Conservation (phyloP, 2,329 filamentous ascomycete species). For the Colletotrichum cuscutae region DNA sequence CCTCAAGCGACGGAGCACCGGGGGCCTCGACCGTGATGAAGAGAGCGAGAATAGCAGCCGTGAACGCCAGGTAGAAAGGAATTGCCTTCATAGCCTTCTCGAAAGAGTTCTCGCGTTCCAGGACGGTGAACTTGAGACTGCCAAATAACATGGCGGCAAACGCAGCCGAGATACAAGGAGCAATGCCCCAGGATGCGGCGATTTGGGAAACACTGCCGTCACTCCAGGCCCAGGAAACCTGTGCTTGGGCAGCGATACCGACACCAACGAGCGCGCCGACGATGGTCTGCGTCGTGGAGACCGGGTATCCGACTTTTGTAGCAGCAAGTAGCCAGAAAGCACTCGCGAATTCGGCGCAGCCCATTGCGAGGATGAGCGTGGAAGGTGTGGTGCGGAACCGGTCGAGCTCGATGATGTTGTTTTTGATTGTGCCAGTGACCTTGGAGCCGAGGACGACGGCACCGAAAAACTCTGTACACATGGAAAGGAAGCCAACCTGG, state of each 20-base stretch:
- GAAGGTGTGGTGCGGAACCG: slow-evolving; percentile 43
- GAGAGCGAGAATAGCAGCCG: slow-evolving; percentile 37
- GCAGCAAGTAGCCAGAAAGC: slow-evolving; percentile 32
- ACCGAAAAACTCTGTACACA: slow-evolving; percentile 61
- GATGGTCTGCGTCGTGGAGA: slow-evolving; percentile 33
- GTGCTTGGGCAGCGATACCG: slow-evolving; percentile 43
- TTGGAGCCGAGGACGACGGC: slow-evolving; percentile 61
- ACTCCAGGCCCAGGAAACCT: slow-evolving; percentile 38
- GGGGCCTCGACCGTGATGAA: slow-evolving; percentile 38
- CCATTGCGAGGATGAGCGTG: slow-evolving; percentile 31
- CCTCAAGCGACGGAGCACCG: slow-evolving; percentile 41
- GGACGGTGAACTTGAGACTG: slow-evolving; percentile 34
- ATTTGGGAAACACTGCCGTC: slow-evolving; percentile 38
- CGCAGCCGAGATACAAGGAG: slow-evolving; percentile 35
- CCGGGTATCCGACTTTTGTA: slow-evolving; percentile 31
- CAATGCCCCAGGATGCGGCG: slow-evolving; percentile 37
- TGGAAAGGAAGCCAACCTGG: slow-evolving; percentile 59
- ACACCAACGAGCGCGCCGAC: slow-evolving; percentile 33
- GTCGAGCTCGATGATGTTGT: slow-evolving; percentile 51
- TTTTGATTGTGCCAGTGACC: slow-evolving; percentile 54
- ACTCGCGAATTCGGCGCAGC: slow-evolving; percentile 30
- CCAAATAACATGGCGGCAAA: slow-evolving; percentile 35
- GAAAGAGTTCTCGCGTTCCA: slow-evolving; percentile 35
- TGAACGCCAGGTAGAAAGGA: slow-evolving; percentile 41
- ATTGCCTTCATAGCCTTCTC: slow-evolving; percentile 36